Evolutionary conservation across 2,329 filamentous ascomycete species (phyloP), one percentile per base, ranked within the genome.

Genomic region (Talaromyces sp.): DNA sequence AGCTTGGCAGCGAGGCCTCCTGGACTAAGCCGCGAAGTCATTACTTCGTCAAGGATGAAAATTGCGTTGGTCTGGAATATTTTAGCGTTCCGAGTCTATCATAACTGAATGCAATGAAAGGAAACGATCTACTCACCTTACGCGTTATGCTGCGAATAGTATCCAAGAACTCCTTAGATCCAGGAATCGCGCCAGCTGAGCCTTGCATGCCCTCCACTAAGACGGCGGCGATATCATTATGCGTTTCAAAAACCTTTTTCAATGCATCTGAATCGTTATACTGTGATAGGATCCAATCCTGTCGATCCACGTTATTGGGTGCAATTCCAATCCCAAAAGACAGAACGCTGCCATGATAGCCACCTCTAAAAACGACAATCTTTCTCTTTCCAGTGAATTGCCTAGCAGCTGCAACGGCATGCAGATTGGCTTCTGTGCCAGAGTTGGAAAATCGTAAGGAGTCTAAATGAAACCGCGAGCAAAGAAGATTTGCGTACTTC

Each of bases 11-110:
- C n/a, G 7, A 56, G 6, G 2, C 54, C 56, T 3, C 50, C 45
- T 3, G 32, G 41, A n/a, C 24, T 42, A 27, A 88, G 70, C 2
- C 86, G 77, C 3, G 82, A 86, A 0, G 86, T 88, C 81, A 88
- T 86, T 6, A 90, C 86, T 70, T 90, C 87, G 66, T 90, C 87
- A 13, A 88, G 73, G 33, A 90, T 84, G 57, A 90, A 80, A 1
- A 90, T 52, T 0, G 82, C 82, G 1, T 80, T 81, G 0, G 75
- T 69, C 63, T 78, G 70, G 29, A 69, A 71, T 1, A 83, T 78
- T 3, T 27, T 9, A 27, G 24, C 24, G 75, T n/a, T n/a, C 72
- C 0, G 73, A 67, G 24, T 9, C 4, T 27, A 27, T 9, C 9
- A 4, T 4, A 4, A 27, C 24, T 27, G n/a, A n/a, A n/a, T n/a